Evolutionary conservation across 495 filamentous ascomycete species (phyloP).

Genomic region (Hypomontagnella submonticulosa): DNA sequence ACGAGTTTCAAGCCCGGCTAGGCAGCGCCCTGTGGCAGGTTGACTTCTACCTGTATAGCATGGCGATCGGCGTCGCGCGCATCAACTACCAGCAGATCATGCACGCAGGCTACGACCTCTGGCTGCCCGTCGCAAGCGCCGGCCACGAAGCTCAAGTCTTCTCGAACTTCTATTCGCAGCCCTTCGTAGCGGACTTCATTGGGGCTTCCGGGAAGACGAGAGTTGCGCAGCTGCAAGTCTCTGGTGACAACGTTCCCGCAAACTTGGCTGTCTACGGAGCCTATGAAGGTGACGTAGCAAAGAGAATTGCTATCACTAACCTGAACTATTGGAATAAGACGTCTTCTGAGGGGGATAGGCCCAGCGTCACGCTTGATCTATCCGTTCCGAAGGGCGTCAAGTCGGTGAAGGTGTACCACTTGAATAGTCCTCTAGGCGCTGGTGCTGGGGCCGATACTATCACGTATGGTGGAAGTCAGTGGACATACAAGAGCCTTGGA

Average conservation of each 20-base stretch:
- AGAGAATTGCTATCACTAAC: constrained; percentile 43
- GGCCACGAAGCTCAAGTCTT: constrained; percentile 43
- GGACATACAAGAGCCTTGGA: constrained; percentile 45
- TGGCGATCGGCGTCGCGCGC: constrained; percentile 41
- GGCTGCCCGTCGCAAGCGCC: constrained; percentile 45
- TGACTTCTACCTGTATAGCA: constrained; percentile 46
- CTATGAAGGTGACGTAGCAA: constrained; percentile 37
- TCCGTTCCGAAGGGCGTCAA: constrained; percentile 20
- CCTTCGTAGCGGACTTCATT: constrained; percentile 48
- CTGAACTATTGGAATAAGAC: constrained; percentile 49
- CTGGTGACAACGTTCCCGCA: constrained; percentile 7
- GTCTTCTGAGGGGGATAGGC: constrained; percentile 31
- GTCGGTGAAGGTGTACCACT: constrained; percentile 36
- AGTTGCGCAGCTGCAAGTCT: constrained; percentile 37
- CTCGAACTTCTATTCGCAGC: constrained; percentile 49
- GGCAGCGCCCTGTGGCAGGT: constrained; percentile 47
- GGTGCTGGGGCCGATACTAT: constrained; percentile 43
- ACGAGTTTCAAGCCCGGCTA: constrained; percentile 43
- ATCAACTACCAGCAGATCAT: constrained; percentile 51
- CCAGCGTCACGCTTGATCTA: constrained; percentile 32
- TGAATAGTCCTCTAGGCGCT: constrained; percentile 43
- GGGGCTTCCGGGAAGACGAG: constrained; percentile 41
- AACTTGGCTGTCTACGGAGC: constrained; percentile 44
- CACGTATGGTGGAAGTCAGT: constrained; percentile 48
- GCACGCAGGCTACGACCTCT: constrained; percentile 47